A percentile compares a stretch with the other conserved stretches of the same genome.
These are phyloP conservation scores for Microbotryum saponariae DNA, from an alignment of 1,284 basidiomycete species.

Conservation along the genomic window DNA sequence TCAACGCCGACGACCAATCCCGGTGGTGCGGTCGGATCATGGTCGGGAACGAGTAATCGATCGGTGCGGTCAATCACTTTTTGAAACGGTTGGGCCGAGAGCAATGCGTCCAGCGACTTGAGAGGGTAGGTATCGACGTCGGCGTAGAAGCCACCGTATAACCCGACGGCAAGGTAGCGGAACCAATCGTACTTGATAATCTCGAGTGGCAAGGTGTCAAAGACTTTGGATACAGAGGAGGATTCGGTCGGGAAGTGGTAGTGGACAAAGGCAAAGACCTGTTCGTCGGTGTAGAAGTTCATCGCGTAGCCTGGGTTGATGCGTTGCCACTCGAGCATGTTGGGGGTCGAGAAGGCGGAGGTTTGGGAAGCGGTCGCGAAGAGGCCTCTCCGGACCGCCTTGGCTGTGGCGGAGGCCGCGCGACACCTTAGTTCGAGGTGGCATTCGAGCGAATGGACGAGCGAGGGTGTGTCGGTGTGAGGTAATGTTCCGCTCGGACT, in stretches of 20 bases:
- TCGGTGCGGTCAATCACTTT: background rate
- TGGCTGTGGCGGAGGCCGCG: background rate
- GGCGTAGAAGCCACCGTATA: constrained; percentile 37
- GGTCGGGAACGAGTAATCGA: constrained; percentile 12
- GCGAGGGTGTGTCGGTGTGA: background rate
- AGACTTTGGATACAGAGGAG: background rate
- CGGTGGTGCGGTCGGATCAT: background rate
- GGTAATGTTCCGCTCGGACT: background rate
- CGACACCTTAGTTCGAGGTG: background rate
- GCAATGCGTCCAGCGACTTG: constrained; percentile 31
- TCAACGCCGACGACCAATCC: constrained; percentile 12
- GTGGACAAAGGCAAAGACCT: background rate
- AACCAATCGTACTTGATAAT: constrained; percentile 14
- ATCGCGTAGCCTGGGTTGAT: background rate
- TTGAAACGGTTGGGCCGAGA: background rate
- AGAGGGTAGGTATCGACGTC: constrained; percentile 36
- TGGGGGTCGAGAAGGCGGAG: background rate
- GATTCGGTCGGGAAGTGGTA: background rate
- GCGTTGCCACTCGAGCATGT: constrained; percentile 4
- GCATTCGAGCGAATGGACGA: background rate
- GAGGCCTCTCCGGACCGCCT: background rate
- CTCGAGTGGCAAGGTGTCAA: constrained; percentile 5
- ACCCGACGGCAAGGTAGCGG: constrained; percentile 28
- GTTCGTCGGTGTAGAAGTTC: background rate
- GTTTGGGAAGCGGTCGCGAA: constrained; percentile 4